A percentile compares a stretch with the other conserved stretches of the same genome.
Evolutionary conservation across 2,329 filamentous ascomycete genomes (phyloP).

Genomic region (Hymenoscyphus linearis): DNA sequence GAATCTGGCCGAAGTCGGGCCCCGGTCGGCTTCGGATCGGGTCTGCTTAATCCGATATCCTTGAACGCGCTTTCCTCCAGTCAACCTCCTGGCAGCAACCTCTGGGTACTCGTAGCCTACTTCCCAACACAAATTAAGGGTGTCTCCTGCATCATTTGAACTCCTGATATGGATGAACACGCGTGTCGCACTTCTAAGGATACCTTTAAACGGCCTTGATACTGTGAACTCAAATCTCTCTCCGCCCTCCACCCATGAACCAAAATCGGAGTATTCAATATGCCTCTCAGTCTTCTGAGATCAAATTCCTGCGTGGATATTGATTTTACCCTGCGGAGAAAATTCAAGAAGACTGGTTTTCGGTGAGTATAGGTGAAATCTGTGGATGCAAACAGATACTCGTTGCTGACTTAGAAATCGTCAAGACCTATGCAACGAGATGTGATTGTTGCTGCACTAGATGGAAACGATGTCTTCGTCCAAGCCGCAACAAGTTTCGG

Average conservation of each 20-base stretch:
- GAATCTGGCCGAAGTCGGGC: too few species aligned
- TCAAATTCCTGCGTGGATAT: conserved; percentile 55
- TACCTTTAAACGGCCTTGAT: not conserved
- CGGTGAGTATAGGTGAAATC: conserved; percentile 43
- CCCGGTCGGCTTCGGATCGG: too few species aligned
- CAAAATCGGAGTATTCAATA: not conserved
- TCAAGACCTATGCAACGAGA: conserved; percentile 76
- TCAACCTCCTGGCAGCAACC: too few species aligned
- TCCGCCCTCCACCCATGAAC: not conserved
- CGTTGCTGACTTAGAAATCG: conserved; percentile 11
- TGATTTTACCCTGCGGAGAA: conserved; percentile 66
- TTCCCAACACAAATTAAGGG: not conserved
- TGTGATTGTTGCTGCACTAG: conserved; percentile 75
- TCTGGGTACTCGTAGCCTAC: too few species aligned
- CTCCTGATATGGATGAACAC: not conserved
- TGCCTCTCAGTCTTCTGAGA: conserved; percentile 36
- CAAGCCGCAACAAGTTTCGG: conserved; percentile 89
- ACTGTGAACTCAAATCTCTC: not conserved
- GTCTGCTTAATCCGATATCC: too few species aligned
- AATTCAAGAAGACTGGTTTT: conserved; percentile 71
- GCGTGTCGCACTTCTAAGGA: not conserved
- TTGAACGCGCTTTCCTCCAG: too few species aligned
- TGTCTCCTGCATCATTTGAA: not conserved
- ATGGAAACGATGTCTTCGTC: conserved; percentile 85
- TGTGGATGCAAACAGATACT: not conserved